Percentiles rank a stretch among this genome's conserved stretches.
Conservation (phyloP, 768 basidiomycete species). For the Postia placenta region DNA sequence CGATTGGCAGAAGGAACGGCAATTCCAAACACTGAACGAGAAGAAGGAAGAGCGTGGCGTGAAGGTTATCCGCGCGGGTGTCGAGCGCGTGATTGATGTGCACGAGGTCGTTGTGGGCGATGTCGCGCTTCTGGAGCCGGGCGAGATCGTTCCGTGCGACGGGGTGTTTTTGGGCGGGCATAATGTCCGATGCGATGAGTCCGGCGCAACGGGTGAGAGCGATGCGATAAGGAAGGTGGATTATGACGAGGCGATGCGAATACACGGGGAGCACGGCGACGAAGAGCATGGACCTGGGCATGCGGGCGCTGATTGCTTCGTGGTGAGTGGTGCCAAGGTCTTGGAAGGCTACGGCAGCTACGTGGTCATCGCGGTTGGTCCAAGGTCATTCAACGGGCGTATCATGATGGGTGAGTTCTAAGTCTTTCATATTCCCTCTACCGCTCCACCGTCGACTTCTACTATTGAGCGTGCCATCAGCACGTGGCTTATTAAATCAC, state of each 20-base stretch:
- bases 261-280: conserved; percentile 28
- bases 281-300: conserved; percentile 34
- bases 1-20: conserved; percentile 98
- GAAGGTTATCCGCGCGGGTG: conserved; percentile 46
- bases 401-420: conserved; percentile 87
- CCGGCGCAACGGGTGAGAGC: conserved; percentile 93
- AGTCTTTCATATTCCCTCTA: conserved; percentile 2
- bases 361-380: conserved; percentile 88
- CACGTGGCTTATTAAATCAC: conserved; percentile 3
- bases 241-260: conserved; percentile 66
- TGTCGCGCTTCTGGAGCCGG: conserved; percentile 86
- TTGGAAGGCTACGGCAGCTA: conserved; percentile 92
- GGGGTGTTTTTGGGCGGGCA: conserved; percentile 91
- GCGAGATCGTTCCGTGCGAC: conserved; percentile 94
- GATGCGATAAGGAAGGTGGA: conserved; percentile 88
- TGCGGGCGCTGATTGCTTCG: conserved; percentile 69
- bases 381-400: conserved; percentile 90
- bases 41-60: conserved; percentile 93
- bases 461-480: not conserved
- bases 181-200: conserved; percentile 94
- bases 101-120: conserved; percentile 94
- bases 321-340: conserved; percentile 89
- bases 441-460: not conserved
- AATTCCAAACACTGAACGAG: conserved; percentile 88
- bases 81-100: conserved; percentile 22